A percentile compares a stretch with the other conserved stretches of the same genome.
Evolutionary conservation across 2,329 filamentous ascomycete species (phyloP).

Genomic region (Geoglossum cookeanum): DNA sequence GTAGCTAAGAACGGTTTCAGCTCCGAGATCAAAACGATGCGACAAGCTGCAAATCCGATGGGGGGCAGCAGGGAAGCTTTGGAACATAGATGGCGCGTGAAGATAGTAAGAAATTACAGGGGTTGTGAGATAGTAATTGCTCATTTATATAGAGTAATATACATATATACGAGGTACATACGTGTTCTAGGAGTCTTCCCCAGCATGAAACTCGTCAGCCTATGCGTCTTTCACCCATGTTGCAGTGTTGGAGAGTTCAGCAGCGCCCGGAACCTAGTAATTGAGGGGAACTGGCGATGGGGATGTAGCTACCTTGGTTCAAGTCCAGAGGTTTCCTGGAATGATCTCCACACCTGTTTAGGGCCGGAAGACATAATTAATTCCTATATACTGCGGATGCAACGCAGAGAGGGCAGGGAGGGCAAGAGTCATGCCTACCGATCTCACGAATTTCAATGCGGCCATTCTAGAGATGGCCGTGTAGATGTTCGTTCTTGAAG

Average conservation of each 20-base stretch:
- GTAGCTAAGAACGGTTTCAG: slow-evolving; percentile 30
- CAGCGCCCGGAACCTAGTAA: no score
- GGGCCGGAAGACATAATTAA: not conserved
- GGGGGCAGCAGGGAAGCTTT: no score
- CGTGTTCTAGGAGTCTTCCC: not conserved
- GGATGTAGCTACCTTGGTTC: slow-evolving; percentile 54
- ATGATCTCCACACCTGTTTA: slow-evolving; percentile 61
- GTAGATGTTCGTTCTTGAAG: not conserved
- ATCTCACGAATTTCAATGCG: slow-evolving; percentile 43
- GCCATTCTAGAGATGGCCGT: slow-evolving; percentile 21
- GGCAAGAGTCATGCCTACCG: slow-evolving; percentile 26
- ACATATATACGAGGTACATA: not conserved
- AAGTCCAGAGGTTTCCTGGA: slow-evolving; percentile 67
- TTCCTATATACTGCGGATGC: not conserved
- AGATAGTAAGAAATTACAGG: no score
- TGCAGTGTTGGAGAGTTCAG: not conserved
- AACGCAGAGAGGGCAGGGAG: not conserved
- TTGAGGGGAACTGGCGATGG: no score
- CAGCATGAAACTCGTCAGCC: slow-evolving; percentile 1
- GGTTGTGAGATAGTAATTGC: not conserved
- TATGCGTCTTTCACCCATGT: not conserved
- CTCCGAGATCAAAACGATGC: not conserved
- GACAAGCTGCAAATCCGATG: no score
- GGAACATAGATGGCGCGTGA: no score
- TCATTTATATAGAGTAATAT: not conserved